These are phyloP conservation scores for Elongisporangium anandrum DNA, from an alignment of 352 stramenopile genomes.

Conservation along the genomic window DNA sequence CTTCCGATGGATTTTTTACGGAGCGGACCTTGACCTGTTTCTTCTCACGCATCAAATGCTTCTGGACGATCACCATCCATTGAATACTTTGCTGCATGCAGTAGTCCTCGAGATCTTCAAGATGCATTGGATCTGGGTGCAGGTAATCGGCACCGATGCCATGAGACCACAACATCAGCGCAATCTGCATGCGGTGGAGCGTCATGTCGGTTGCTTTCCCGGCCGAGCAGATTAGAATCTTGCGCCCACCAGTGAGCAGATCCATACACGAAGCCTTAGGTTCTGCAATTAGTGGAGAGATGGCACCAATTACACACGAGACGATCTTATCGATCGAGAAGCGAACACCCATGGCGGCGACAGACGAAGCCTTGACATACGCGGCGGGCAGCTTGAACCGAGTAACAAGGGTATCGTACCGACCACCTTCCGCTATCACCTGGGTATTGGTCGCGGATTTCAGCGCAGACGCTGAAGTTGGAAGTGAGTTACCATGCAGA, in stretches of 20 bases:
- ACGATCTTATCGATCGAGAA: slow-evolving; percentile 88
- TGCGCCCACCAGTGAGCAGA: slow-evolving; percentile 35
- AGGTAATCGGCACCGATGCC: slow-evolving; percentile 76
- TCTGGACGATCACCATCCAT: slow-evolving; percentile 86
- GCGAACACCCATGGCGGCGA: slow-evolving; percentile 78
- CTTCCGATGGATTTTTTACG: slow-evolving; percentile 64
- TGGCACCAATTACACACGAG: slow-evolving; percentile 48
- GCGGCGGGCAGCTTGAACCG: slow-evolving; percentile 80
- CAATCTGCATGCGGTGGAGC: slow-evolving; percentile 76
- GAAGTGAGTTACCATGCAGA: slow-evolving; percentile 6
- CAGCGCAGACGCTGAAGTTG: slow-evolving; percentile 16
- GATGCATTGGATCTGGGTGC: slow-evolving; percentile 72
- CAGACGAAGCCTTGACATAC: slow-evolving; percentile 62
- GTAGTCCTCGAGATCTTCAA: slow-evolving; percentile 83
- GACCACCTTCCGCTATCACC: slow-evolving; percentile 78
- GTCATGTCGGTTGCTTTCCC: slow-evolving; percentile 71
- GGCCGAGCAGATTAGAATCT: slow-evolving; percentile 73
- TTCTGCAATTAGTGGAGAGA: slow-evolving; percentile 23
- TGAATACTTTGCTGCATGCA: slow-evolving; percentile 69
- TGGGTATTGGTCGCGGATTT: slow-evolving; percentile 39
- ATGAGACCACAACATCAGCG: slow-evolving; percentile 65
- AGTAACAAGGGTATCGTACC: slow-evolving; percentile 78
- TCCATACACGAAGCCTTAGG: slow-evolving; percentile 26
- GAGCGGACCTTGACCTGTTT: slow-evolving; percentile 79
- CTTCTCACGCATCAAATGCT: slow-evolving; percentile 80